These are phyloP conservation scores for Dovyalis caffra DNA, from an alignment of 345 rosid genomes.

Conservation along the genomic window DNA sequence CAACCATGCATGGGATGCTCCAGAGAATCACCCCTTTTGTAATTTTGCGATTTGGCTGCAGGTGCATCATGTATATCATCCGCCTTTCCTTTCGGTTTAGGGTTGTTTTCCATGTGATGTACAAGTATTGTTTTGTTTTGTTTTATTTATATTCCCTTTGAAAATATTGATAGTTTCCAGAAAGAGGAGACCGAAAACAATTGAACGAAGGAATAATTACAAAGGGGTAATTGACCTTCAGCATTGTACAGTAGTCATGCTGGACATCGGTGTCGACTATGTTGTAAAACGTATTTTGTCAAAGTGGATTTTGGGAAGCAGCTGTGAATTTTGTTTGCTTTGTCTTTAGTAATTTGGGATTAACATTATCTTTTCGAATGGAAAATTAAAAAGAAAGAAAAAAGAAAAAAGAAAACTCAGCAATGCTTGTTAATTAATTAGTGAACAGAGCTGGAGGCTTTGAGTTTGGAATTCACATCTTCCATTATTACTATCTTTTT, in stretches of 20 bases:
- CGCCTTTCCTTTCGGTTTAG: not conserved
- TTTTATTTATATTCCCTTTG: not conserved
- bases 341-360: no score
- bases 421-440: no score
- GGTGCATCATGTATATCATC: not conserved
- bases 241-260: not conserved
- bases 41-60: not conserved
- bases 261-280: not conserved
- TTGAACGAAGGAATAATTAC: not conserved
- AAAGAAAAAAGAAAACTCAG: no score
- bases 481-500: no score
- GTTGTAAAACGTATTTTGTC: no score
- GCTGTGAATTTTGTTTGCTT: no score
- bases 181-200: not conserved
- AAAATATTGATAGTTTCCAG: not conserved
- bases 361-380: no score
- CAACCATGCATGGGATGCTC: not conserved
- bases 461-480: no score
- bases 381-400: no score
- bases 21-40: not conserved
- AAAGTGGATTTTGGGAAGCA: not conserved
- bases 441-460: no score
- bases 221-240: not conserved
- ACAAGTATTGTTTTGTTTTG: not conserved
- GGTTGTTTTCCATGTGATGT: not conserved